Evolutionary conservation across 148 eudicot species (phyloP), one percentile per base, ranked within the genome.

Genomic region (Chenopodium berlandieri): DNA sequence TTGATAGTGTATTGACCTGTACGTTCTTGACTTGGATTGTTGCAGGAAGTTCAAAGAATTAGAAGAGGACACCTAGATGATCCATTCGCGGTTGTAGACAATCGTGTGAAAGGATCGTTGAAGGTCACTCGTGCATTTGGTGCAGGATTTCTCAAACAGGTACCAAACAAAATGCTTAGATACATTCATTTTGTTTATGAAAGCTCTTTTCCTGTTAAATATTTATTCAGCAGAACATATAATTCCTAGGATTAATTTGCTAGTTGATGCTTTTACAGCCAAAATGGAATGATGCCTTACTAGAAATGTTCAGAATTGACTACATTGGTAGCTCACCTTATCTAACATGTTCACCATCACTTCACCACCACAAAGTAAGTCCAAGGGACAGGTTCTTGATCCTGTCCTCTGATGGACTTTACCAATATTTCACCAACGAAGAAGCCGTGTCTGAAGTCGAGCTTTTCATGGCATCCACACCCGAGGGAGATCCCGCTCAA

Each of bases 91-190:
- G 79, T 95, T 75, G 82, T 82, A 73, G 91, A 95, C 79, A 95
- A 95, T 74, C 97, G 98, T 20, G 98, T 95, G 56, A 95, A 95
- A 85, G 98, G 98, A 40, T 95, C 98, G 5, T 81, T 95, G 89
- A 93, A 95, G 87, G 97, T 95, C 82, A 95, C 98, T 77, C 91
- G 98, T 52, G 98, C 98, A 81, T 95, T 95, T 75, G 98, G 98
- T 46, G 98, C 98, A 66, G 98, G 98, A 56, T 95, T 95, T 84
- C 98, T 95, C 75, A 95, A 95, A 77, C 94, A 95, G 97, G 98
- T 95, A 84, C n/a, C 82, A 71, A 73, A 25, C 22, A 67, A 78
- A 48, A 67, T 71, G 12, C 81, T 2, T 40, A 44, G 14, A 37
- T 27, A 31, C 74, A 67, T 27, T 50, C 74, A 67, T 58, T 12